Percentiles rank a stretch among this genome's conserved stretches.
Conservation (phyloP, 495 filamentous ascomycete genomes). For the Collariella sp. region DNA sequence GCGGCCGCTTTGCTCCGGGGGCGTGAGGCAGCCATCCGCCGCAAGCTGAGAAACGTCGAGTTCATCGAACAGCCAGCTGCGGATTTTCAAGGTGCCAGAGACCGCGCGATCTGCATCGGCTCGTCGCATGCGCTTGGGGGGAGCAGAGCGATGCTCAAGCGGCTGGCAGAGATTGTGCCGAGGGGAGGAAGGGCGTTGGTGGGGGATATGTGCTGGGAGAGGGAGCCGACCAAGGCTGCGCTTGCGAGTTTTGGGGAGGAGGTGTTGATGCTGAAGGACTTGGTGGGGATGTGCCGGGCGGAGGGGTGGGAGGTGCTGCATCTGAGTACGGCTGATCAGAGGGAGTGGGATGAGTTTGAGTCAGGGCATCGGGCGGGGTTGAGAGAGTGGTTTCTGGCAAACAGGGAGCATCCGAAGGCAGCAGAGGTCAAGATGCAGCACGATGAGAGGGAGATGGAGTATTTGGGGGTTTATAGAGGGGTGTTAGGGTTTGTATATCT, state of each 20-base stretch:
- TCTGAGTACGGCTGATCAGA: not conserved
- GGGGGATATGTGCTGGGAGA: slow-evolving; percentile 1
- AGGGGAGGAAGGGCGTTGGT: not conserved
- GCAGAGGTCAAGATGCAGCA: not conserved
- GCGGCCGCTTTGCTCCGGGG: not conserved
- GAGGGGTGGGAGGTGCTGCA: not conserved
- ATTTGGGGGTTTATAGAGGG: not conserved
- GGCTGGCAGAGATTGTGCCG: not conserved
- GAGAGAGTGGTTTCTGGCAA: not conserved
- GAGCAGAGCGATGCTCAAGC: not conserved
- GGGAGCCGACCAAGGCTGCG: not conserved
- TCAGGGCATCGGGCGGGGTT: not conserved
- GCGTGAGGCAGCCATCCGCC: not conserved
- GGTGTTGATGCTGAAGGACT: not conserved
- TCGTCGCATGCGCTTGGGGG: not conserved
- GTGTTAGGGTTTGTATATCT: not conserved
- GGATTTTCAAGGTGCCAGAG: not conserved
- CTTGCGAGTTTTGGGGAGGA: not conserved
- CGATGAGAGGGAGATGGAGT: not conserved
- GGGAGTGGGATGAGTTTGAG: slow-evolving; percentile 2
- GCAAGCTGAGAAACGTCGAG: not conserved
- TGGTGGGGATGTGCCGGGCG: not conserved
- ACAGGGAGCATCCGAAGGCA: not conserved
- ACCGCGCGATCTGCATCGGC: not conserved
- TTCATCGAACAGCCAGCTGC: not conserved